Percentiles rank a stretch among this genome's conserved stretches.
Evolutionary conservation across 768 basidiomycete species (phyloP).

Genomic region (Mycena amicta): DNA sequence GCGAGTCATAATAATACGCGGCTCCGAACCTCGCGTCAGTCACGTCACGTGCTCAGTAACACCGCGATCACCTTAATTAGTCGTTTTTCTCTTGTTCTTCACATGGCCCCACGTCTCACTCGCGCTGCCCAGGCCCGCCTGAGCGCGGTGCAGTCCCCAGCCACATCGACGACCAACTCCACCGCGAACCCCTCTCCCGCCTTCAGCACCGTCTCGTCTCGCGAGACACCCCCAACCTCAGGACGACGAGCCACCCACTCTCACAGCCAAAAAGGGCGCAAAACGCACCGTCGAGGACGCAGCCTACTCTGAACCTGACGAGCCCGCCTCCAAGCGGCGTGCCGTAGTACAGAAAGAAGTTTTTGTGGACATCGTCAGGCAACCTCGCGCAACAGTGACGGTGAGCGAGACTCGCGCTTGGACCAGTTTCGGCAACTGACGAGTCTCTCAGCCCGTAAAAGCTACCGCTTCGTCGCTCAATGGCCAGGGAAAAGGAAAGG

Average conservation of each 20-base stretch:
- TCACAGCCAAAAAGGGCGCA: constrained; percentile 14
- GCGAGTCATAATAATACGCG: too few relatives aligned
- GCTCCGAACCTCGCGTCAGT: too few relatives aligned
- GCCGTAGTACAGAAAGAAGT: constrained; percentile 8
- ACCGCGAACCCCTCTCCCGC: constrained; percentile 24
- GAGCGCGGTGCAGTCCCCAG: neutral
- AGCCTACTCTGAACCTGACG: neutral
- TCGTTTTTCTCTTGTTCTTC: neutral
- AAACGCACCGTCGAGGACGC: constrained; percentile 12
- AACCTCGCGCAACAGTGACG: neutral
- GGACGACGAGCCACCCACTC: constrained; percentile 18
- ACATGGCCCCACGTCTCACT: neutral
- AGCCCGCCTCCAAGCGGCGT: constrained; percentile 14
- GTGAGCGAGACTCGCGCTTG: neutral
- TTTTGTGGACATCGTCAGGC: constrained; percentile 21
- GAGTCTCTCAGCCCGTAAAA: neutral
- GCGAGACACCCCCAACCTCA: constrained; percentile 21
- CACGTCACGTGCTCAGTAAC: too few relatives aligned
- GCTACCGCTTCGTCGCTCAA: neutral
- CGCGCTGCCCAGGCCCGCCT: neutral
- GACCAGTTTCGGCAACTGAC: neutral
- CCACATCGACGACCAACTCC: constrained; percentile 20
- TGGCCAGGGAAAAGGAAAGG: constrained; percentile 10
- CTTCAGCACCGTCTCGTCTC: constrained; percentile 22
- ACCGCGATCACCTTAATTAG: neutral